phyloP scores from a whole-genome alignment of 2,329 filamentous ascomycete species.

The Xylaria sp. region DNA sequence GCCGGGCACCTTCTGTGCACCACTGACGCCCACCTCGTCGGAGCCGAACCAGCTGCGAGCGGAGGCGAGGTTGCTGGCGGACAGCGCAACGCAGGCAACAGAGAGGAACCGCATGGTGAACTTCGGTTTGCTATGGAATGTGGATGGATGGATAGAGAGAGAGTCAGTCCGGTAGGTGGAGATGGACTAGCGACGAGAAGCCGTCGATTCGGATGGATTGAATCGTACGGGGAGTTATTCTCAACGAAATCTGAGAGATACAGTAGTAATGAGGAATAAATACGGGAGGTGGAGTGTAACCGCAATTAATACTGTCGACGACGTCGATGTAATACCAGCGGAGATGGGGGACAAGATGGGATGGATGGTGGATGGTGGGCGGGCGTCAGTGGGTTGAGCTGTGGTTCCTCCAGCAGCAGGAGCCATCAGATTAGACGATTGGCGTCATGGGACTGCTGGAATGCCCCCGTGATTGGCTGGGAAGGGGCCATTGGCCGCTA shows the following conservation, averaged over 20 bases:
- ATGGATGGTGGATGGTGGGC: neutral
- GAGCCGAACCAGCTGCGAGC: conserved; percentile 45
- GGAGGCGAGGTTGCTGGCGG: conserved; percentile 35
- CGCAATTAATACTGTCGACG: too few species aligned
- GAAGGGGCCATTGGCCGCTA: neutral
- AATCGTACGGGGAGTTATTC: neutral
- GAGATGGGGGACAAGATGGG: too few species aligned
- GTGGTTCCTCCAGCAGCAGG: neutral
- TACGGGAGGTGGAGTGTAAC: too few species aligned
- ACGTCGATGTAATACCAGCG: too few species aligned
- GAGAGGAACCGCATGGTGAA: conserved; percentile 38
- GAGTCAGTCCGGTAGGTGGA: too few species aligned
- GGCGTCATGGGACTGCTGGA: conserved; percentile 17
- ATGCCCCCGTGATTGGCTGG: conserved; percentile 9
- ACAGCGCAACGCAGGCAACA: conserved; percentile 40
- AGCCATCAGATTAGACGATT: conserved; percentile 10
- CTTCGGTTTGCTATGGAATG: neutral
- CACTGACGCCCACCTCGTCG: conserved; percentile 45
- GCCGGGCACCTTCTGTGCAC: conserved; percentile 66
- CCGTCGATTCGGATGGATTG: neutral
- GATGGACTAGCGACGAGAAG: too few species aligned
- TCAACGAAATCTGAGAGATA: neutral
- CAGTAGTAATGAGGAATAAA: neutral
- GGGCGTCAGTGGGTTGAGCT: conserved; percentile 4
- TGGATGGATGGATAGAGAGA: too few species aligned